These are phyloP conservation scores for Monilinia aucupariae DNA, from an alignment of 2,329 filamentous ascomycete genomes.

Conservation along the genomic window DNA sequence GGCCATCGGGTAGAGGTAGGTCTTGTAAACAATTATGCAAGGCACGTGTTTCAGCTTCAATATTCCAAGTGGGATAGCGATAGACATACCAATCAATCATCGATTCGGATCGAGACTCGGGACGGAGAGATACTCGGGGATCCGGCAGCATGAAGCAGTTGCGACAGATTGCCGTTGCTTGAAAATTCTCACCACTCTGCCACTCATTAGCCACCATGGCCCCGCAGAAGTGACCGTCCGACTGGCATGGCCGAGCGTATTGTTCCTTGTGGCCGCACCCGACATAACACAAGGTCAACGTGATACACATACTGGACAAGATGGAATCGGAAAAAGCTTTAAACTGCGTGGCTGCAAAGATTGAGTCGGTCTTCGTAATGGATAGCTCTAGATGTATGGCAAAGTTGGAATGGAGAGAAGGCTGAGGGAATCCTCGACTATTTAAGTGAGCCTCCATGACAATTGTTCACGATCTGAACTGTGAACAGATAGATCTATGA, in stretches of 20 bases:
- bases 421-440: neutral
- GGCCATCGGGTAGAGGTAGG: neutral
- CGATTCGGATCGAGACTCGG: rapidly evolving
- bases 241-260: neutral
- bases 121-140: neutral
- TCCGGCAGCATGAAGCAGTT: neutral
- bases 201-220: neutral
- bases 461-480: neutral
- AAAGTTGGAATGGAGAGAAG: too few relatives aligned
- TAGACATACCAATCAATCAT: neutral
- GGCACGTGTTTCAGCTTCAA: neutral
- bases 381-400: neutral
- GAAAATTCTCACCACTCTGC: neutral
- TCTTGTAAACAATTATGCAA: neutral
- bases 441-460: neutral
- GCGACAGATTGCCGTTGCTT: neutral
- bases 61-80: neutral
- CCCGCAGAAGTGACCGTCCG: neutral
- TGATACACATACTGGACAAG: slow-evolving; percentile 1
- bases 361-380: neutral
- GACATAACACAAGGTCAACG: rapidly evolving
- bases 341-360: neutral
- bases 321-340: neutral
- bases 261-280: neutral
- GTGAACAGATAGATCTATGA: neutral